A percentile compares a stretch with the other conserved stretches of the same genome.
phyloP scores from a whole-genome alignment of 495 filamentous ascomycete species.

The Halenospora varia region DNA sequence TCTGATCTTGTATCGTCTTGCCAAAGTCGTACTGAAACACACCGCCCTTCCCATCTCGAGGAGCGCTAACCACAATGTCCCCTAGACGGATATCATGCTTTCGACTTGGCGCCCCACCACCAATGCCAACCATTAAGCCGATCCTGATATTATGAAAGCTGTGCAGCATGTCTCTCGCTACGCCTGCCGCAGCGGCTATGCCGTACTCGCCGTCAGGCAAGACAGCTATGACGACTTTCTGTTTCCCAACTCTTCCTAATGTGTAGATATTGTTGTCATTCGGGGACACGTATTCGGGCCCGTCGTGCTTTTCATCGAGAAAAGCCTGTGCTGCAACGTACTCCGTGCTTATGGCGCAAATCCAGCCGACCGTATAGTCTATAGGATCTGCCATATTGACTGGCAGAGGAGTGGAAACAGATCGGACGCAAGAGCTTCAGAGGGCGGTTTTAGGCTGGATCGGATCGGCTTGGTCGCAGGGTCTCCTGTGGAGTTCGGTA shows the following conservation, averaged over 20 bases:
- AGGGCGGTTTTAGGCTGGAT: neutral
- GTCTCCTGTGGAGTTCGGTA: neutral
- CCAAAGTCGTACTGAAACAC: constrained; percentile 16
- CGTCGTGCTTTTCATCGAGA: neutral
- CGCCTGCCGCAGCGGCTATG: constrained; percentile 22
- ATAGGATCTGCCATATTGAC: neutral
- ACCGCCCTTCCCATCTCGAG: neutral
- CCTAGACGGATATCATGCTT: constrained; percentile 7
- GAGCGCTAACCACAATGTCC: constrained; percentile 10
- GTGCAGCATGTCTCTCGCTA: constrained; percentile 18
- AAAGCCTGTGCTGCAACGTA: neutral
- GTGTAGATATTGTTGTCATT: constrained; percentile 30
- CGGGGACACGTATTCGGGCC: neutral
- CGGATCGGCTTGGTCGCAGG: neutral
- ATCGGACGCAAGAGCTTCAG: neutral
- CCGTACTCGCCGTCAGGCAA: constrained; percentile 18
- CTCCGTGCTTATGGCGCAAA: neutral
- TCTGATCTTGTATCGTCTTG: neutral
- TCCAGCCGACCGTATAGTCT: neutral
- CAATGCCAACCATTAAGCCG: constrained; percentile 39
- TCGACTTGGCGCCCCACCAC: neutral
- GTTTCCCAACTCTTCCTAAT: constrained; percentile 30
- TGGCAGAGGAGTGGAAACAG: neutral
- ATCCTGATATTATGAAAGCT: constrained; percentile 38
- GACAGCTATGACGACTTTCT: constrained; percentile 32